Base-by-base conservation (phyloP, 345 rosid species). In the Eucalyptus guilfoylei region DNA sequence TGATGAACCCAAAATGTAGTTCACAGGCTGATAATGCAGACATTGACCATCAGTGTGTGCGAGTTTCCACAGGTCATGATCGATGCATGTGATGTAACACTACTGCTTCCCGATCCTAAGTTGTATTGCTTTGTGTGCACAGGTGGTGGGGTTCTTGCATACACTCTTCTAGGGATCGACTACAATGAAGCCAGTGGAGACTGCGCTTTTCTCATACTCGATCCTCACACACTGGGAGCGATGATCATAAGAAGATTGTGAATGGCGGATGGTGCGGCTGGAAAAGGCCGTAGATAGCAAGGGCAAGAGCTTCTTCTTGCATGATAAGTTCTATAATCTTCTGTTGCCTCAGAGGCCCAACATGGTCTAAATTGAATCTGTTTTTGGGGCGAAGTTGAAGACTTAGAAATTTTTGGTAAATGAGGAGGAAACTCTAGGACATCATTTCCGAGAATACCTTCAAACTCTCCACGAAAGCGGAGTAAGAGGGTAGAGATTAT, bases 111-210 rank as follows among this genome's bases (percentile, higher is more conserved):
- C n/a, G n/a, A 3, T 76, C 85, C 44, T 76, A 21, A 76, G 85
- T 76, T 6, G 28, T 44, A n/a, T 8, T 47, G 7, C 54, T 64
- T 30, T 64, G 26, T 49, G 88, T 81, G 44, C 88, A 88, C 92
- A 97, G 99, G 99, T 85, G 99, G 99, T 16, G 99, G 99, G 55
- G 99, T 97, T 86, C 99, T 97, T 88, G 98, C 99, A 48, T 96
- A 97, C 89, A 96, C 98, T 12, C 95, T 97, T 64, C 81, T 96
- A 58, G 99, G 99, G 91, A 93, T 97, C 12, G 98, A 96, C 91
- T 95, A 95, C 94, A 93, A 94, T 34, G 97, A 96, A 92, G 93
- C 91, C 34, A 95, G 93, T 0, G 99, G 98, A 69, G 99, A 96
- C 88, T 97, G 96, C 32, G 99, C 96, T 9, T 97, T 96, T 94